Conservation (phyloP, 305 asterid genomes). For the Plantago coronopus region DNA sequence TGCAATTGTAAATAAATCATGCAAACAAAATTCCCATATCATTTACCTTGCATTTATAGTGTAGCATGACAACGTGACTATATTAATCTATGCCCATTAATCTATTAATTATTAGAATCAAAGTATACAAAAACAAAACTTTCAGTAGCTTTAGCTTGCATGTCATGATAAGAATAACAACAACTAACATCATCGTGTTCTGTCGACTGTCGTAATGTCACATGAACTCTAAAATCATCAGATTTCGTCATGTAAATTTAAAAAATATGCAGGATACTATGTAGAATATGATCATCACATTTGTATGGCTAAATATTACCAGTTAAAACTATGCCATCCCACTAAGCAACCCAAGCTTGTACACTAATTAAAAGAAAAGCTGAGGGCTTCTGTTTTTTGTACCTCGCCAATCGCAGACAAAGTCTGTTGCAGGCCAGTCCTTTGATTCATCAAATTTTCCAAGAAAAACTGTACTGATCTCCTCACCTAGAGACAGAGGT, state of each 20-base stretch:
- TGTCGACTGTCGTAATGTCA: background rate
- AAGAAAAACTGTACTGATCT: conserved; percentile 89
- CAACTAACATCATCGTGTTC: no score
- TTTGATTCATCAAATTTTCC: conserved; percentile 81
- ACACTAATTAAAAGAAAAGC: background rate
- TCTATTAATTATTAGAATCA: background rate
- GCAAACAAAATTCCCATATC: conserved; percentile 24
- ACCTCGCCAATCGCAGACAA: conserved; percentile 96
- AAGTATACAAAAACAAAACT: background rate
- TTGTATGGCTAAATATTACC: no score
- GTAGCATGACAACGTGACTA: background rate
- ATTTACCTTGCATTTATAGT: background rate
- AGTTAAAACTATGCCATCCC: no score
- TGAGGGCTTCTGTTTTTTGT: conserved; percentile 4
- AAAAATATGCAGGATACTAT: no score
- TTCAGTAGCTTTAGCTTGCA: conserved; percentile 5
- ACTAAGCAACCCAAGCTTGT: no score
- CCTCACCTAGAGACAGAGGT: conserved; percentile 55
- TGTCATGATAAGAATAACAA: background rate
- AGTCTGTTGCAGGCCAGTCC: conserved; percentile 89
- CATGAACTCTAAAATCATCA: background rate
- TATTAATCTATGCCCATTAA: no score
- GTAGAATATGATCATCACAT: no score
- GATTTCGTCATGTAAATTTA: background rate
- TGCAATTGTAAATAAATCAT: conserved; percentile 98